Base-by-base conservation (phyloP, 1,284 basidiomycete species). In the Megacollybia platyphylla region DNA sequence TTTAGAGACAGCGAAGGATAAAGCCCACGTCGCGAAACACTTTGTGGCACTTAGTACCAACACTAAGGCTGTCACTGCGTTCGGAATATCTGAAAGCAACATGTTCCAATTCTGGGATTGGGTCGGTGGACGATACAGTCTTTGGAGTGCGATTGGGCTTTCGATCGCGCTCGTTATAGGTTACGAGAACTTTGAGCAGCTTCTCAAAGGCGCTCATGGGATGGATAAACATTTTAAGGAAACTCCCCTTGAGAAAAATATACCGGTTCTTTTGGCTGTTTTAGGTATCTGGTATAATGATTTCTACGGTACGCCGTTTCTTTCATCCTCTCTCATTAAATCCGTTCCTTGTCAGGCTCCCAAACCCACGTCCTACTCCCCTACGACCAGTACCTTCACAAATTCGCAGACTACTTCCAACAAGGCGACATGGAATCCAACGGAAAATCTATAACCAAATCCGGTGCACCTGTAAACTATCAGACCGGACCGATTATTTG, bases 101-200 rank as follows among this genome's bases (percentile, higher is more conserved):
- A 98, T 98, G 93, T 98, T 98, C 80, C 82, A 87, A 61, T 98
- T 98, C 79, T 98, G 94, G 94, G 96, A 98, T 66, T 98, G 96
- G 96, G 94, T 98, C 51, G 94, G 94, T 50, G 94, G 96, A 35
- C 81, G 94, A 51, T 98, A 98, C 76, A 92, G 87, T 53, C 75
- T 98, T 54, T 98, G 96, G 94, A 91, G 88, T 49, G 93, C 96
- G 27, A 97, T 98, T 54, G 96, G 94, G 49, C 73, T 98, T 41
- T 88, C 87, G 40, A 97, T 98, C 61, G 87, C 88, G 43, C 71
- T 98, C 45, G 81, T 83, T 45, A 87, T 97, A 53, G 96, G 94
- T 5, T 97, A 80, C 60, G 87, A 96, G 37, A 87, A 94, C 73
- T 98, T 97, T 61, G 81, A 88, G 62, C 70, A 87, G 60, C 68